Evolutionary conservation across 129 eudicot genomes (phyloP).

Genomic region (Flaveria robusta): DNA sequence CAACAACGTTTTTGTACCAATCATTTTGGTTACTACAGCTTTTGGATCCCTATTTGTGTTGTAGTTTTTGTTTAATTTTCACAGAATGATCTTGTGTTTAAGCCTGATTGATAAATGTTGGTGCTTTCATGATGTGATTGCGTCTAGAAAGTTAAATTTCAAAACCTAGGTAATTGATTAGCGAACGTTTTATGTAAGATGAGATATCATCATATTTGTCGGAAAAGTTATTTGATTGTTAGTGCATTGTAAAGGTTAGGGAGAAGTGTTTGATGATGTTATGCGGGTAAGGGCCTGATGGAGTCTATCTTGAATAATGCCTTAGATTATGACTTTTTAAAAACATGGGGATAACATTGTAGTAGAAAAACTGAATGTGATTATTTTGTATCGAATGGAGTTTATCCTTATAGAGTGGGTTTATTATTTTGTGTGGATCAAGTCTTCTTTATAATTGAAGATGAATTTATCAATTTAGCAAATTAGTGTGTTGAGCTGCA

Average conservation of each 20-base stretch:
- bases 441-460: neutral
- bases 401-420: neutral
- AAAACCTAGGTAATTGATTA: constrained; percentile 29
- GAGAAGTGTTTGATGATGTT: neutral
- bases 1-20: neutral
- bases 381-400: neutral
- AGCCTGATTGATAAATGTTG: constrained; percentile 17
- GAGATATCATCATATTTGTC: neutral
- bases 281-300: neutral
- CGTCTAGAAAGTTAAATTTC: neutral
- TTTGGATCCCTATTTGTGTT: neutral
- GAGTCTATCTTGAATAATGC: neutral
- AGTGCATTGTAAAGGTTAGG: neutral
- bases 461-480: constrained; percentile 2
- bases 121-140: constrained; percentile 7
- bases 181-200: neutral
- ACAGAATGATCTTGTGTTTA: neutral
- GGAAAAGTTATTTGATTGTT: neutral
- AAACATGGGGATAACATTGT: neutral
- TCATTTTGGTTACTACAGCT: neutral
- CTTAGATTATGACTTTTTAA: neutral
- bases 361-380: neutral
- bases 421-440: neutral
- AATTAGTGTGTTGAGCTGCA: constrained; percentile 15
- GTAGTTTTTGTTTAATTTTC: neutral